phyloP scores from a whole-genome alignment of 1,284 basidiomycete species.

The Leccinum griseonigrum region DNA sequence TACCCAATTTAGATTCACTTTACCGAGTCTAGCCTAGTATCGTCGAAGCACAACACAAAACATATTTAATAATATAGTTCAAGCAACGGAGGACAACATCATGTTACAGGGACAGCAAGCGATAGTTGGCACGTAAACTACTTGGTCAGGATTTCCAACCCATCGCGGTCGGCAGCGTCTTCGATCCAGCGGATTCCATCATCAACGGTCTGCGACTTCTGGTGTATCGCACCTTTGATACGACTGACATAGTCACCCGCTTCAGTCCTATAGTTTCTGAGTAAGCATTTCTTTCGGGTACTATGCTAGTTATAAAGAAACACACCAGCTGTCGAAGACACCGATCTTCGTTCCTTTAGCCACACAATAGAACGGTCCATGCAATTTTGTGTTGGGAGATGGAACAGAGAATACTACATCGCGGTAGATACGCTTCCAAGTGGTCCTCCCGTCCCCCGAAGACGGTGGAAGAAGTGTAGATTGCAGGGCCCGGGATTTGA shows the following conservation, averaged over 20 bases:
- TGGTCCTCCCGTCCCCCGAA: neutral
- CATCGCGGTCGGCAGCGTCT: neutral
- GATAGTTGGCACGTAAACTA: neutral
- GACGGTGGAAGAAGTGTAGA: neutral
- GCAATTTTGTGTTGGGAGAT: neutral
- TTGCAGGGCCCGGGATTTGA: neutral
- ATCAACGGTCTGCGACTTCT: neutral
- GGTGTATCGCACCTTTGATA: neutral
- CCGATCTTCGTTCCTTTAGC: neutral
- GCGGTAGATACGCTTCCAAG: neutral
- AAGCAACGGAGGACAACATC: too few species aligned
- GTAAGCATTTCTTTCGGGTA: neutral
- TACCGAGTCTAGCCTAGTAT: too few species aligned
- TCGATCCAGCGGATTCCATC: neutral
- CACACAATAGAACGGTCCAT: neutral
- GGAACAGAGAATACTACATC: neutral
- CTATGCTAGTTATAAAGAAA: neutral
- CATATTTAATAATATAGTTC: too few species aligned
- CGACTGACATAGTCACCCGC: neutral
- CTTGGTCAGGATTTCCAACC: neutral
- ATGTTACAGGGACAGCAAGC: too few species aligned
- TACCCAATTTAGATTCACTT: too few species aligned
- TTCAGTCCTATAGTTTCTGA: neutral
- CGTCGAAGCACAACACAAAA: too few species aligned
- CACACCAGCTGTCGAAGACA: neutral